These are phyloP conservation scores for Yamadazyma oceani DNA, from an alignment of 1,139 yeast species.

Conservation along the genomic window DNA sequence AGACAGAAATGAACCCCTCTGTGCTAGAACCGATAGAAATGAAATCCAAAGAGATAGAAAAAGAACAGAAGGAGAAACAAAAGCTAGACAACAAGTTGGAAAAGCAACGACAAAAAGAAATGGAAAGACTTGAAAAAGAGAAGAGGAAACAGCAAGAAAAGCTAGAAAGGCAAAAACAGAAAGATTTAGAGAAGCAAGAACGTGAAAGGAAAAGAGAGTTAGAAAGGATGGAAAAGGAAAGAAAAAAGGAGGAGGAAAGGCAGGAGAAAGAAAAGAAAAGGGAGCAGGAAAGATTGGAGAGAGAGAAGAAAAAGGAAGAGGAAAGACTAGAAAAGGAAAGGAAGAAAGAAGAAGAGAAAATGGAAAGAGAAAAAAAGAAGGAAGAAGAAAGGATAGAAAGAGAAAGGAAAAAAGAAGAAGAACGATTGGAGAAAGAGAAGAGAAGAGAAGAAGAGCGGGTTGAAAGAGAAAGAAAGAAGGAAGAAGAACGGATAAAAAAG, in stretches of 20 bases:
- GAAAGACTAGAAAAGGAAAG: constrained; percentile 28
- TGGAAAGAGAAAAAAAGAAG: constrained; percentile 12
- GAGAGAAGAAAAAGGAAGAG: constrained; percentile 32
- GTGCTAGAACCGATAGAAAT: too few relatives aligned
- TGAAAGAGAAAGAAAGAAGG: constrained; percentile 21
- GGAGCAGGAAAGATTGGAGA: constrained; percentile 25
- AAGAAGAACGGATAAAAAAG: constrained; percentile 11
- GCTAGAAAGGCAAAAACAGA: constrained; percentile 3
- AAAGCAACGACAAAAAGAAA: constrained; percentile 7
- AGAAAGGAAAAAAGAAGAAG: constrained; percentile 14
- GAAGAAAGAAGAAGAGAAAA: constrained; percentile 18
- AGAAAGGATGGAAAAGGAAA: constrained; percentile 6
- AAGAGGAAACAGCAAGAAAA: constrained; percentile 14
- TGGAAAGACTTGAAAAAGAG: constrained; percentile 2
- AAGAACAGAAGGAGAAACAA: constrained; percentile 5
- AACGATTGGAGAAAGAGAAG: constrained; percentile 11
- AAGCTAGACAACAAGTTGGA: constrained; percentile 10
- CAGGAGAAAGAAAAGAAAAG: constrained; percentile 13
- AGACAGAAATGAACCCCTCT: too few relatives aligned
- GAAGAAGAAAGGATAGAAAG: constrained; percentile 12
- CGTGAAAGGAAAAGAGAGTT: constrained; percentile 8
- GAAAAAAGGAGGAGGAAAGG: constrained; percentile 10
- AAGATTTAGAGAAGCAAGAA: constrained; percentile 7
- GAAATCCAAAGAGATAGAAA: background rate
- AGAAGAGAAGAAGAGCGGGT: constrained; percentile 17